Percentiles rank a stretch among this genome's conserved stretches.
phyloP scores from a whole-genome alignment of 257 asterid genomes.

The Linaria vulgaris region DNA sequence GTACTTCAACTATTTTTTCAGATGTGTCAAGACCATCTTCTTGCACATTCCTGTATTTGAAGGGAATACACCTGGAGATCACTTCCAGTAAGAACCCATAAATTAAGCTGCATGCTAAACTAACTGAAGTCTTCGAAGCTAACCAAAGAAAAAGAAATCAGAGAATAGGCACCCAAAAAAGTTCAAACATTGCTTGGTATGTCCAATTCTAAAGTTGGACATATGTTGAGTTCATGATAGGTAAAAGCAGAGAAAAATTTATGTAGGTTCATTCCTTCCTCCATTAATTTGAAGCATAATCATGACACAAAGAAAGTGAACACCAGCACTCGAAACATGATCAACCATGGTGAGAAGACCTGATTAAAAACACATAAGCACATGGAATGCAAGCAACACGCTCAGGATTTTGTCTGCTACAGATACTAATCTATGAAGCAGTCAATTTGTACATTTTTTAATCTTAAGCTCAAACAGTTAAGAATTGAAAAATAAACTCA shows the following conservation, averaged over 20 bases:
- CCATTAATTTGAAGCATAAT: conserved; percentile 5
- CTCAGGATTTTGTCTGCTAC: background rate
- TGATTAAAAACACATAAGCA: conserved; percentile 10
- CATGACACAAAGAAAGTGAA: conserved; percentile 19
- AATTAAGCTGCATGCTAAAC: background rate
- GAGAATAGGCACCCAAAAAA: background rate
- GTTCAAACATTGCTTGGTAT: conserved; percentile 6
- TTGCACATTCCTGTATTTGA: conserved; percentile 46
- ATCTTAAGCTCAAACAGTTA: background rate
- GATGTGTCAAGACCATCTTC: conserved; percentile 45
- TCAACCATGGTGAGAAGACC: conserved; percentile 7
- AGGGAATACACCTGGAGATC: conserved; percentile 78
- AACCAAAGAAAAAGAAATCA: background rate
- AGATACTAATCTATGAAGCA: conserved; percentile 1
- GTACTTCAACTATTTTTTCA: conserved; percentile 59
- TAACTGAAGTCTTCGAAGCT: background rate
- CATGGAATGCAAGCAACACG: background rate
- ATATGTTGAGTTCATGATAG: conserved; percentile 5
- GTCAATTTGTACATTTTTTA: background rate
- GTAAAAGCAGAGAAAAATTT: background rate
- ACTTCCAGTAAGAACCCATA: conserved; percentile 31
- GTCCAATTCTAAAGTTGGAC: background rate
- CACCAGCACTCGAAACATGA: background rate
- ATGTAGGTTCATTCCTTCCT: conserved; percentile 9
- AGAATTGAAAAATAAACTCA: background rate